Conservation (phyloP, 192 early-diverging fungal species). For the Jimgerdemannia lactiflua region DNA sequence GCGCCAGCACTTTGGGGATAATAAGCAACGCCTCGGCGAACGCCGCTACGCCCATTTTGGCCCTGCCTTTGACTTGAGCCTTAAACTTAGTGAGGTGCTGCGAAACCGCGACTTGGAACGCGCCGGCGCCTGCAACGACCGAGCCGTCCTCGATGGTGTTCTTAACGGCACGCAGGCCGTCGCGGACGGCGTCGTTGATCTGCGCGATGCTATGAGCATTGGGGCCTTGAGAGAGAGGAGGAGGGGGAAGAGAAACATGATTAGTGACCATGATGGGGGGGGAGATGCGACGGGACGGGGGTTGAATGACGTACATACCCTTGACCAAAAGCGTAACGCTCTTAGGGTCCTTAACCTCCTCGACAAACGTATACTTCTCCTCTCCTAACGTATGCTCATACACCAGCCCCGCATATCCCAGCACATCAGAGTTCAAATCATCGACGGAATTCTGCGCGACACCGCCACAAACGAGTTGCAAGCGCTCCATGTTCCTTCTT, state of each 20-base stretch:
- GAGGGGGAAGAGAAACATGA: background rate
- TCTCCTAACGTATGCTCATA: slow-evolving; percentile 98
- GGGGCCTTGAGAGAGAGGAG: slow-evolving; percentile 50
- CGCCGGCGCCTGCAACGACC: slow-evolving; percentile 93
- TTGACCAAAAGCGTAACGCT: slow-evolving; percentile 95
- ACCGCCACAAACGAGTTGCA: slow-evolving; percentile 95
- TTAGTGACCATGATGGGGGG: no score
- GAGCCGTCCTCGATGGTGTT: slow-evolving; percentile 94
- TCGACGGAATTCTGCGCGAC: slow-evolving; percentile 97
- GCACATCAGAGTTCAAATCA: slow-evolving; percentile 78
- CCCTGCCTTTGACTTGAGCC: slow-evolving; percentile 84
- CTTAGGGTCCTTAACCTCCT: slow-evolving; percentile 88
- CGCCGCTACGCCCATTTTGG: slow-evolving; percentile 95
- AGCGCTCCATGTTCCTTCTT: slow-evolving; percentile 99
- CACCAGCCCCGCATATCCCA: slow-evolving; percentile 90
- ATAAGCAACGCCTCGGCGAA: slow-evolving; percentile 96
- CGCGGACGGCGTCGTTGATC: slow-evolving; percentile 97
- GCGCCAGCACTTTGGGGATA: slow-evolving; percentile 94
- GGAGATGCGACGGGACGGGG: no score
- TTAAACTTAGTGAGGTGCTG: slow-evolving; percentile 86
- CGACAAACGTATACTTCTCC: slow-evolving; percentile 99
- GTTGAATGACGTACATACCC: no score
- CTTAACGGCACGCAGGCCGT: slow-evolving; percentile 97
- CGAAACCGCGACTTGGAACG: slow-evolving; percentile 91
- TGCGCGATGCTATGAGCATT: slow-evolving; percentile 91